phyloP scores from a whole-genome alignment of 1,284 basidiomycete genomes.

The Termitomyces sp. region DNA sequence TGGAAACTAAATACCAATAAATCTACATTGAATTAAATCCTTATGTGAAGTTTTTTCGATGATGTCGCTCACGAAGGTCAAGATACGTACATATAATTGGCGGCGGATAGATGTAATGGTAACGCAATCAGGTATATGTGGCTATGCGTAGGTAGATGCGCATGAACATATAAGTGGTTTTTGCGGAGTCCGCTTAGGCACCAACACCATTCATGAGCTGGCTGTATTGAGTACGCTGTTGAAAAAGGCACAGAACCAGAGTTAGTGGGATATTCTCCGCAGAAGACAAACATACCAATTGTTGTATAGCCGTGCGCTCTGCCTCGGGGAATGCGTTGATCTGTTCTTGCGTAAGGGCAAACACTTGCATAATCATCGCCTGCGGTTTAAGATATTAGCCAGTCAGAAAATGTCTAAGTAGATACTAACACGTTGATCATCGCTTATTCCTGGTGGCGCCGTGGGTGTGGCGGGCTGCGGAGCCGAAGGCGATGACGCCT shows the following conservation, averaged over 20 bases:
- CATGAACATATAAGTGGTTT: not conserved
- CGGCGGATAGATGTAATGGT: not conserved
- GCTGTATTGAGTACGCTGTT: constrained; percentile 32
- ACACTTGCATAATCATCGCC: constrained; percentile 83
- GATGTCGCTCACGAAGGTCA: not conserved
- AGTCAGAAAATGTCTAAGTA: not conserved
- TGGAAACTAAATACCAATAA: constrained; percentile 1
- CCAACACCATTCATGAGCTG: constrained; percentile 41
- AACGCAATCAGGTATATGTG: not conserved
- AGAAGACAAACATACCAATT: constrained; percentile 53
- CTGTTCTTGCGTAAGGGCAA: constrained; percentile 83
- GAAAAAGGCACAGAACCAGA: constrained; percentile 1
- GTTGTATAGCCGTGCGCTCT: constrained; percentile 83
- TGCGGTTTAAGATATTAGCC: constrained; percentile 24
- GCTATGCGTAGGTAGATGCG: not conserved
- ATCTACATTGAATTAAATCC: constrained; percentile 1
- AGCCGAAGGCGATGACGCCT: constrained; percentile 22
- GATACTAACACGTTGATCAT: constrained; percentile 31
- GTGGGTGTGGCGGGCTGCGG: constrained; percentile 13
- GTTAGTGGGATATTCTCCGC: not conserved
- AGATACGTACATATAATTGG: not conserved
- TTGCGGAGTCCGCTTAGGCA: constrained; percentile 2
- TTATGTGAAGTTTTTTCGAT: not conserved
- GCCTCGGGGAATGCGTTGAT: constrained; percentile 79
- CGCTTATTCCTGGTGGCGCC: constrained; percentile 25